A percentile compares a stretch with the other conserved stretches of the same genome.
phyloP scores from a whole-genome alignment of 1,284 basidiomycete species.

The Sutorius eximius region DNA sequence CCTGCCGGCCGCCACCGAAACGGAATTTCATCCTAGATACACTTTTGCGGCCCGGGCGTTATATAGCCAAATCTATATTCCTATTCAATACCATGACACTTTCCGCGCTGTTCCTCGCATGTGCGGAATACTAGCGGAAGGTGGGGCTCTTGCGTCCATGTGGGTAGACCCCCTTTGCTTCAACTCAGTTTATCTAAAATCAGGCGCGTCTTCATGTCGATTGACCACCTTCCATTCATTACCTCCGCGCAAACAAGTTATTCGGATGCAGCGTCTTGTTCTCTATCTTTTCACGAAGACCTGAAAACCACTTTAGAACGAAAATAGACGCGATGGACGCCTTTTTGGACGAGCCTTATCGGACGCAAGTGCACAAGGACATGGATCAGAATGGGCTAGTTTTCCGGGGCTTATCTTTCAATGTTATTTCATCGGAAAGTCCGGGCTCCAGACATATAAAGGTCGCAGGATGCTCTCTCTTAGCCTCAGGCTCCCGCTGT shows the following conservation, averaged over 20 bases:
- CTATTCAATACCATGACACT: too few relatives aligned
- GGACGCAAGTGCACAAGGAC: neutral
- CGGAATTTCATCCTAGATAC: too few relatives aligned
- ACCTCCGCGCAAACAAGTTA: neutral
- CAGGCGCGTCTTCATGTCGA: neutral
- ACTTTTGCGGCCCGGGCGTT: too few relatives aligned
- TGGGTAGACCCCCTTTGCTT: neutral
- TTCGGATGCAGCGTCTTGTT: neutral
- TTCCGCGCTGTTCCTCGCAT: too few relatives aligned
- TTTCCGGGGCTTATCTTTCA: neutral
- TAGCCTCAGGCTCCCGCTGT: neutral
- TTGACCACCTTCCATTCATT: slow-evolving; percentile 1
- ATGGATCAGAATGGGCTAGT: neutral
- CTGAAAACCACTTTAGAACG: neutral
- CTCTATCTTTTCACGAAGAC: neutral
- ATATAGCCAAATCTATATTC: too few relatives aligned
- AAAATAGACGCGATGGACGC: neutral
- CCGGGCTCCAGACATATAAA: slow-evolving; percentile 14
- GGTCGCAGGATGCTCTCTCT: neutral
- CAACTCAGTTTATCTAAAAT: neutral
- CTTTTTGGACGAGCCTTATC: neutral
- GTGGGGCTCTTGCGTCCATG: slow-evolving; percentile 4
- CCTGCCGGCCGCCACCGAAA: too few relatives aligned
- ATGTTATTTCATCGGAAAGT: slow-evolving; percentile 1
- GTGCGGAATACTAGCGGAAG: neutral